These are phyloP conservation scores for Mikania micrantha DNA, from an alignment of 129 eudicot genomes.

Conservation along the genomic window DNA sequence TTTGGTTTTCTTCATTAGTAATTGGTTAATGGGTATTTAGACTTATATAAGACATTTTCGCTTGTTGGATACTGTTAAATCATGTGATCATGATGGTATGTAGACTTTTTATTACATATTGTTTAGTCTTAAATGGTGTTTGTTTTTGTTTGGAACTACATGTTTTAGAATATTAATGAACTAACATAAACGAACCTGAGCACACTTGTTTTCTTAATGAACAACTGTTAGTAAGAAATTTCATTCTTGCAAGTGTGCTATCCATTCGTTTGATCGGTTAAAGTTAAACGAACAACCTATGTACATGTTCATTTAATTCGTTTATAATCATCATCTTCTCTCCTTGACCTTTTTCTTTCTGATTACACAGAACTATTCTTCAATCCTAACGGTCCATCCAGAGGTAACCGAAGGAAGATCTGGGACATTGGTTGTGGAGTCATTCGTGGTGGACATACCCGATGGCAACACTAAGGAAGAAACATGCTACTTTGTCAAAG, in stretches of 20 bases:
- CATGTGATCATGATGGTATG: neutral
- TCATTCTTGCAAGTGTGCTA: too few species aligned
- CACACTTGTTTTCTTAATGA: too few species aligned
- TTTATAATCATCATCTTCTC: too few species aligned
- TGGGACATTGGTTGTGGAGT: conserved; percentile 55
- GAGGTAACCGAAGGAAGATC: conserved; percentile 51
- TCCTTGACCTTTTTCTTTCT: neutral
- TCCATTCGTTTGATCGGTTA: too few species aligned
- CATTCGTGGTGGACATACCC: conserved; percentile 72
- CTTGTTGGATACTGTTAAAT: neutral
- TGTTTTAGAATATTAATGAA: too few species aligned
- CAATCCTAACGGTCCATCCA: conserved; percentile 56
- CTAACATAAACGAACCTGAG: too few species aligned
- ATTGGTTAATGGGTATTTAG: too few species aligned
- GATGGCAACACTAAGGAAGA: conserved; percentile 66
- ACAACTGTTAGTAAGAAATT: too few species aligned
- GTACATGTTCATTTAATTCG: too few species aligned
- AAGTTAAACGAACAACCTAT: too few species aligned
- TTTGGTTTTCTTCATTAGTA: neutral
- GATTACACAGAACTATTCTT: conserved; percentile 58
- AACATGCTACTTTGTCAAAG: conserved; percentile 62
- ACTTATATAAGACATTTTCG: too few species aligned
- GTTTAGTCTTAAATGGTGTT: neutral
- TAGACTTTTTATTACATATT: too few species aligned
- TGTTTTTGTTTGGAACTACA: neutral